Evolutionary conservation across 2,329 filamentous ascomycete genomes (phyloP).

Genomic region (Didymella arachidicola): DNA sequence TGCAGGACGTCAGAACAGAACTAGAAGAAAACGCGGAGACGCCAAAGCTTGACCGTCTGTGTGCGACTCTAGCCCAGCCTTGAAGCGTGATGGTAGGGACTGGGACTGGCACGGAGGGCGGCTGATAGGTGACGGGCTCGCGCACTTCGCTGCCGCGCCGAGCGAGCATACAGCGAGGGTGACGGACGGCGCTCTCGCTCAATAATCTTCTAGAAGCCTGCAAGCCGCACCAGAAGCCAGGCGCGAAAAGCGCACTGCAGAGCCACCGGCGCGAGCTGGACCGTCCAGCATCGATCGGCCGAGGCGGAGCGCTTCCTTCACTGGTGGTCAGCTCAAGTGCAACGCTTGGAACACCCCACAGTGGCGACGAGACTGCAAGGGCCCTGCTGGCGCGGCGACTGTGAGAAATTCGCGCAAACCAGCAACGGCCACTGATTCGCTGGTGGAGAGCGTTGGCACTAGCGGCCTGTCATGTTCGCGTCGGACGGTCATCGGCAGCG

Average conservation of each 20-base stretch:
- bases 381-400: slow-evolving; percentile 14
- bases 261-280: slow-evolving; percentile 8
- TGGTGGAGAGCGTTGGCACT: background rate
- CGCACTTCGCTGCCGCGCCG: slow-evolving; percentile 15
- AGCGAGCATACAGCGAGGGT: slow-evolving; percentile 10
- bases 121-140: slow-evolving; percentile 18
- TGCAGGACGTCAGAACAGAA: slow-evolving; percentile 21
- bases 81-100: slow-evolving; percentile 12
- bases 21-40: slow-evolving; percentile 41
- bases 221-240: slow-evolving; percentile 14
- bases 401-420: slow-evolving; percentile 25
- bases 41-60: slow-evolving; percentile 24
- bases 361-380: slow-evolving; percentile 2
- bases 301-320: slow-evolving; percentile 8
- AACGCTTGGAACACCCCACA: slow-evolving; percentile 5
- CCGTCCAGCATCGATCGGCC: slow-evolving; percentile 20
- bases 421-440: slow-evolving; percentile 8
- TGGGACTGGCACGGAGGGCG: background rate
- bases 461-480: background rate
- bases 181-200: slow-evolving; percentile 16
- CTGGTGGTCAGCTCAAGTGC: background rate
- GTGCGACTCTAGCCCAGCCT: slow-evolving; percentile 14
- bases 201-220: slow-evolving; percentile 32
- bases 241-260: slow-evolving; percentile 27
- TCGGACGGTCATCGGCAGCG: slow-evolving; percentile 10